Percentiles rank a stretch among this genome's conserved stretches.
Evolutionary conservation across 495 filamentous ascomycete genomes (phyloP).

Genomic region (Penicillium simplicissimum): DNA sequence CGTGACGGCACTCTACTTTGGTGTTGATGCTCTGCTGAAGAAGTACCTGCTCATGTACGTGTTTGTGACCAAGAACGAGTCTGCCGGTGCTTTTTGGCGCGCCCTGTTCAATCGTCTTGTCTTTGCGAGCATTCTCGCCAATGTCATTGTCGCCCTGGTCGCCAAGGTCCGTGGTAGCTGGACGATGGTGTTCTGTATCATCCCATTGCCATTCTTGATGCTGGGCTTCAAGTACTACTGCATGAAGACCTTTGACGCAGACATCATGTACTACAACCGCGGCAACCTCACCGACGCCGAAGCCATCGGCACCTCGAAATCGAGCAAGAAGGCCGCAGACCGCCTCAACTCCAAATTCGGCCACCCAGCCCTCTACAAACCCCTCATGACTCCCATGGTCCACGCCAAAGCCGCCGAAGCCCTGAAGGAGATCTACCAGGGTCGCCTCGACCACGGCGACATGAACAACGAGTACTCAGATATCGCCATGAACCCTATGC

Average conservation of each 20-base stretch:
- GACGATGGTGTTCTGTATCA: constrained; percentile 64
- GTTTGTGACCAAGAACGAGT: constrained; percentile 94
- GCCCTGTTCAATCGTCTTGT: constrained; percentile 87
- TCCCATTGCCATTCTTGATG: constrained; percentile 80
- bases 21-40: constrained; percentile 83
- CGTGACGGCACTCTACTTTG: constrained; percentile 87
- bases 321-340: constrained; percentile 59
- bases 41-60: constrained; percentile 95
- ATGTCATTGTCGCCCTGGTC: constrained; percentile 74
- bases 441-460: constrained; percentile 67
- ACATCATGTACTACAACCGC: constrained; percentile 74
- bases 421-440: constrained; percentile 77
- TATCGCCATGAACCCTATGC: constrained; percentile 78
- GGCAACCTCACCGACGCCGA: constrained; percentile 59
- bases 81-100: constrained; percentile 92
- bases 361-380: constrained; percentile 86
- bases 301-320: constrained; percentile 45
- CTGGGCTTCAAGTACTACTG: constrained; percentile 87
- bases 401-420: constrained; percentile 83
- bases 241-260: constrained; percentile 69
- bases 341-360: constrained; percentile 81
- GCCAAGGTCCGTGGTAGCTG: constrained; percentile 59
- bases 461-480: constrained; percentile 68
- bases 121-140: constrained; percentile 77
- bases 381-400: constrained; percentile 93